These are phyloP conservation scores for Calonectria pseudoturangicola DNA, from an alignment of 2,329 filamentous ascomycete genomes.

Conservation along the genomic window DNA sequence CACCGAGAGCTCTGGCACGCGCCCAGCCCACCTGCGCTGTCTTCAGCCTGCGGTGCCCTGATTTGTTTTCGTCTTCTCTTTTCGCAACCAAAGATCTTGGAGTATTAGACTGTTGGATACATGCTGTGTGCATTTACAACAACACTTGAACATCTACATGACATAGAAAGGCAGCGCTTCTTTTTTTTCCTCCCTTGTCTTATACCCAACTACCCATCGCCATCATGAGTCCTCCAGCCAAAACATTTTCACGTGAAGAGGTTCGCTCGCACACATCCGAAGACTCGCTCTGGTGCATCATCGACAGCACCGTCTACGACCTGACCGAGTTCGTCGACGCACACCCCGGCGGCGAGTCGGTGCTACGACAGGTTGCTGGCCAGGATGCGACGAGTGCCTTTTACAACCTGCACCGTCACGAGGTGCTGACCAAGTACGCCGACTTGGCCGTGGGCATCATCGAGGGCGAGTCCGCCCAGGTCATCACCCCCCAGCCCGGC, in stretches of 20 bases:
- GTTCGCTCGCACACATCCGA: constrained; percentile 85
- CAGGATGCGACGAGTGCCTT: constrained; percentile 88
- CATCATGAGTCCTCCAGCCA: constrained; percentile 62
- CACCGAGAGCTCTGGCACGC: constrained; percentile 3
- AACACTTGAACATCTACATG: neutral
- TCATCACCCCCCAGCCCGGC: constrained; percentile 81
- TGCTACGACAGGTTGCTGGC: constrained; percentile 87
- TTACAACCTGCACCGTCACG: constrained; percentile 94
- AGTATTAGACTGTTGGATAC: neutral
- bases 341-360: constrained; percentile 87
- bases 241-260: constrained; percentile 76
- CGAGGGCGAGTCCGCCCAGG: constrained; percentile 83
- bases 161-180: neutral
- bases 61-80: neutral
- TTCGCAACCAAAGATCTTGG: neutral
- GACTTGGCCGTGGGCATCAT: constrained; percentile 85
- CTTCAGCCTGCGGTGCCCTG: neutral
- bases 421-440: constrained; percentile 88
- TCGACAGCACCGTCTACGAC: constrained; percentile 92
- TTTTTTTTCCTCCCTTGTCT: neutral
- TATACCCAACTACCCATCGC: neutral
- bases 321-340: constrained; percentile 89
- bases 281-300: constrained; percentile 87
- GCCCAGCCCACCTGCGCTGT: neutral
- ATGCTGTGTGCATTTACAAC: no score